Conservation (phyloP, 2,329 filamentous ascomycete genomes). For the Trichoderma oligosporum region DNA sequence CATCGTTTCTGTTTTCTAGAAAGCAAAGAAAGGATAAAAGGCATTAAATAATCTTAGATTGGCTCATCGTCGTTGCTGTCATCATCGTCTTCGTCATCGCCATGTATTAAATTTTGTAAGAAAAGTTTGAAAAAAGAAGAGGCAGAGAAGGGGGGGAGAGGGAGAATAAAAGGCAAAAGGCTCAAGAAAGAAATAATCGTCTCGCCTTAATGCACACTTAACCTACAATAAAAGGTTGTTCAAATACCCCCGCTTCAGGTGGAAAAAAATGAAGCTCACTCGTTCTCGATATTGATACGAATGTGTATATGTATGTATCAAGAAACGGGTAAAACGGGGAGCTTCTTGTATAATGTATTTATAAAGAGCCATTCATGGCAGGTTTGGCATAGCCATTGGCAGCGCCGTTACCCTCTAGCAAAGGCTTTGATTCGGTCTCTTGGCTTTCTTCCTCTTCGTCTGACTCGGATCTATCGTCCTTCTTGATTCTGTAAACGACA, state of each 20-base stretch:
- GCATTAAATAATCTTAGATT: too few relatives aligned
- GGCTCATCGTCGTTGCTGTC: neutral
- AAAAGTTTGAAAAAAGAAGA: neutral
- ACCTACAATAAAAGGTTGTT: too few relatives aligned
- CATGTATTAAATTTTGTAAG: neutral
- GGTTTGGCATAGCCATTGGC: neutral
- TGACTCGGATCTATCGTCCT: constrained; percentile 66
- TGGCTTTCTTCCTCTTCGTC: neutral
- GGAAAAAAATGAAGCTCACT: neutral
- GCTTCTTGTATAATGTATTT: too few relatives aligned
- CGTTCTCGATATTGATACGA: neutral
- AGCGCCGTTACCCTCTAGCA: neutral
- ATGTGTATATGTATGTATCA: too few relatives aligned
- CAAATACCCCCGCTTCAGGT: too few relatives aligned
- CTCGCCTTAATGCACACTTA: neutral
- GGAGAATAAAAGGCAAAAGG: too few relatives aligned
- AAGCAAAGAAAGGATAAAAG: too few relatives aligned
- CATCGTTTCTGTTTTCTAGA: too few relatives aligned
- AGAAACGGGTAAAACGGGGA: too few relatives aligned
- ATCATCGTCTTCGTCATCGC: neutral
- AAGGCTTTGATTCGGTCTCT: neutral
- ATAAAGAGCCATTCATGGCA: neutral
- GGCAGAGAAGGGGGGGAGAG: too few relatives aligned
- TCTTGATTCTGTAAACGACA: constrained; percentile 53
- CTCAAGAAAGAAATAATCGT: neutral